Percentiles rank a stretch among this genome's conserved stretches.
These are phyloP conservation scores for Globisporangium radiosum DNA, from an alignment of 352 stramenopile species.

Conservation along the genomic window DNA sequence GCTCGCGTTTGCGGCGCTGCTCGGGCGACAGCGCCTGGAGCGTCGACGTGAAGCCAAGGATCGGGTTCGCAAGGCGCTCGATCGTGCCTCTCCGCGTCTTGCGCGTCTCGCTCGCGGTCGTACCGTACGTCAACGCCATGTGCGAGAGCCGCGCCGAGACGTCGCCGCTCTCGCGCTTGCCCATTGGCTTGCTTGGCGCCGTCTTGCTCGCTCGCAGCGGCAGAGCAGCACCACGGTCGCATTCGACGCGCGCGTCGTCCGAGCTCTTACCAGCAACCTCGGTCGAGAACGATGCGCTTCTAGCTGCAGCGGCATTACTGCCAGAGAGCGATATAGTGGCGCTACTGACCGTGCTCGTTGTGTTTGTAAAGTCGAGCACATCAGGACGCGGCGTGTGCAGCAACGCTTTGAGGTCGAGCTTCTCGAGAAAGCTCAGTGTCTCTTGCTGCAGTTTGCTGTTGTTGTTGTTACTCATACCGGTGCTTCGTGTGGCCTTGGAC, in stretches of 20 bases:
- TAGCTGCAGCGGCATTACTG: not conserved
- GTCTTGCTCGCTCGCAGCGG: not conserved
- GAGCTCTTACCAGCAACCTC: not conserved
- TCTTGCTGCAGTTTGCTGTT: conserved; percentile 29
- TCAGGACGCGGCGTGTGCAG: conserved; percentile 52
- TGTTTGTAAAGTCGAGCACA: conserved; percentile 34
- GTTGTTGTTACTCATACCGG: conserved; percentile 10
- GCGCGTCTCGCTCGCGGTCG: conserved; percentile 24
- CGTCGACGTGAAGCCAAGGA: conserved; percentile 58
- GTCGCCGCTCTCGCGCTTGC: not conserved
- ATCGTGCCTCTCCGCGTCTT: conserved; percentile 58
- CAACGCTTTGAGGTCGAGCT: conserved; percentile 54
- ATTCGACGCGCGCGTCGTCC: conserved; percentile 6
- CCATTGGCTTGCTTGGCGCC: not conserved
- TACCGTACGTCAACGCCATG: conserved; percentile 67
- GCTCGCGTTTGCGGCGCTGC: conserved; percentile 43
- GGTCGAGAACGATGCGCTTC: not conserved
- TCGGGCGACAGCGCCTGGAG: conserved; percentile 51
- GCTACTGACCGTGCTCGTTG: conserved; percentile 4
- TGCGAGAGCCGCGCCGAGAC: conserved; percentile 29
- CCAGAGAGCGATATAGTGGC: not conserved
- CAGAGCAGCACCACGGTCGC: not conserved
- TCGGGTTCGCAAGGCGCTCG: conserved; percentile 57
- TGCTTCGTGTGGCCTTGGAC: not conserved
- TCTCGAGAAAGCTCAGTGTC: conserved; percentile 49